Conservation (phyloP, 805 yeast species). For the Starmerella stellata region DNA sequence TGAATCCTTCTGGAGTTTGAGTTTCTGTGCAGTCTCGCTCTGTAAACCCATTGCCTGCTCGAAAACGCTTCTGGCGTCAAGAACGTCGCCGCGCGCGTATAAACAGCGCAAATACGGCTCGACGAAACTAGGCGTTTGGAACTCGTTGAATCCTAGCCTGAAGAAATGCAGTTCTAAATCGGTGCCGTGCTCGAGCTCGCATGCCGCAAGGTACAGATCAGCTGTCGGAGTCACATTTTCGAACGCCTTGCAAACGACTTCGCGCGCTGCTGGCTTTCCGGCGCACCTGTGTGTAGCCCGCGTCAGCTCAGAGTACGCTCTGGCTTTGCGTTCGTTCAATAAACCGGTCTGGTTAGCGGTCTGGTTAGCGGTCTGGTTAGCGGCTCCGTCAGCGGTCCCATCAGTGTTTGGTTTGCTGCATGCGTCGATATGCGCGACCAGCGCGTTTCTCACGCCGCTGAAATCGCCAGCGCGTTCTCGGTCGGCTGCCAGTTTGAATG, state of each 20-base stretch:
- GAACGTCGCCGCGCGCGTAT: constrained; percentile 45
- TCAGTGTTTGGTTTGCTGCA: background rate
- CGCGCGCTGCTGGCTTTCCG: constrained; percentile 56
- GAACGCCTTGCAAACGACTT: constrained; percentile 51
- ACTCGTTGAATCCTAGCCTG: background rate
- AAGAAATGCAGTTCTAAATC: background rate
- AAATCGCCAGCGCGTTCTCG: constrained; percentile 41
- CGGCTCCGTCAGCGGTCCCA: background rate
- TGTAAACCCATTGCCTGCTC: constrained; percentile 32
- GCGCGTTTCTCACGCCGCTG: constrained; percentile 28
- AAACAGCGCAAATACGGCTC: constrained; percentile 55
- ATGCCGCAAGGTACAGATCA: constrained; percentile 65
- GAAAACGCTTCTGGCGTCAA: constrained; percentile 50
- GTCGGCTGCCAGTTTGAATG: constrained; percentile 49
- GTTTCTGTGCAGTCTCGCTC: too few species aligned
- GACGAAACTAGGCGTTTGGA: constrained; percentile 30
- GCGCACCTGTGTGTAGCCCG: constrained; percentile 45
- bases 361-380: background rate
- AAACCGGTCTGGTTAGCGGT: background rate
- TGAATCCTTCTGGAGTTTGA: too few species aligned
- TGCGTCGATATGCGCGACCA: background rate
- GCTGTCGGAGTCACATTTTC: constrained; percentile 33
- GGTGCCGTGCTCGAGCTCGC: constrained; percentile 54
- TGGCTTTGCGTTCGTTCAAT: constrained; percentile 21
- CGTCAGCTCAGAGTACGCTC: constrained; percentile 53